Evolutionary conservation across 1,284 basidiomycete genomes (phyloP).

Genomic region (Apiotrichum domesticum): DNA sequence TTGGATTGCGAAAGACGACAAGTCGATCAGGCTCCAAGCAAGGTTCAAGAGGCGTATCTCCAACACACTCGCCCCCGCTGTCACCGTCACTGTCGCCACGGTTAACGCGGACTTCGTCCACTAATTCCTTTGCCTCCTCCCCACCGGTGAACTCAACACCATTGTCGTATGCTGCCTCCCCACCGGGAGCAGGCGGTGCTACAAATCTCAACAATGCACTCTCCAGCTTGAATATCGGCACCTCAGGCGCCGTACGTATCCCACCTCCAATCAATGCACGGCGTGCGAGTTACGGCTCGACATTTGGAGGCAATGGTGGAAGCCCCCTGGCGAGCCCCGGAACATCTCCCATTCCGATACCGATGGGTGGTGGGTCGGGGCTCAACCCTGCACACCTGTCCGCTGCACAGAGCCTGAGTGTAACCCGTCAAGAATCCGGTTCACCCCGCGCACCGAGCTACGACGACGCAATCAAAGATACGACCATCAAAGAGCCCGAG

Average conservation of each 20-base stretch:
- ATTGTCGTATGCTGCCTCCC: background rate
- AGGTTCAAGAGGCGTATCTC: background rate
- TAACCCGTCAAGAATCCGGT: background rate
- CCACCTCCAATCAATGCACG: background rate
- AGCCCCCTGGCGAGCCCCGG: background rate
- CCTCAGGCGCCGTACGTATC: conserved; percentile 3
- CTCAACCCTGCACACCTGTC: background rate
- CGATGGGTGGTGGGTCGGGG: background rate
- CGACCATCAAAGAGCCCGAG: background rate
- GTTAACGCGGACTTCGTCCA: background rate
- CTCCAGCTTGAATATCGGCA: background rate
- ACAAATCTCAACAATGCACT: no score
- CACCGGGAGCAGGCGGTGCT: background rate
- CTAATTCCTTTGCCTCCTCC: background rate
- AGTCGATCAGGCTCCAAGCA: background rate
- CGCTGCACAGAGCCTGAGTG: background rate
- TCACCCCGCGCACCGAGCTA: conserved; percentile 1
- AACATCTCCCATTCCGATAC: background rate
- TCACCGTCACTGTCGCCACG: background rate
- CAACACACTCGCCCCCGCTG: background rate
- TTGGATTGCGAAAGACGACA: conserved; percentile 2
- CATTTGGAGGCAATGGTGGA: no score
- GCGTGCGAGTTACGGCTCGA: no score
- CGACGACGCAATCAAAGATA: background rate
- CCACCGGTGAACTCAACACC: background rate